These are phyloP conservation scores for Metarhizium album DNA, from an alignment of 2,329 filamentous ascomycete species.

Conservation along the genomic window DNA sequence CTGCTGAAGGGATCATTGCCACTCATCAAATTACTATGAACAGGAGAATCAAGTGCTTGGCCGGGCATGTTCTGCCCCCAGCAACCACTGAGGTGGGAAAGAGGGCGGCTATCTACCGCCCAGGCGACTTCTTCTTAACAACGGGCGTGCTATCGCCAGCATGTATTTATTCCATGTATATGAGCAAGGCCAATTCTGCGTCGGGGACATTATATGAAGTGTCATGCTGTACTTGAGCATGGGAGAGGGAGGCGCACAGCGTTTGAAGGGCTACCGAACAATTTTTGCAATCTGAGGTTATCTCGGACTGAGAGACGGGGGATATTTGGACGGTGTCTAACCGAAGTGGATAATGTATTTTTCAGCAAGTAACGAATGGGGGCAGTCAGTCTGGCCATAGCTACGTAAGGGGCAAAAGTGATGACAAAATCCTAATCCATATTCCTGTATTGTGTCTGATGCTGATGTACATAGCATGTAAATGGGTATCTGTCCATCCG, in stretches of 20 bases:
- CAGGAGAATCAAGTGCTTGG: neutral
- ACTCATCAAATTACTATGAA: neutral
- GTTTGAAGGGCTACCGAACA: neutral
- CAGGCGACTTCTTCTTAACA: neutral
- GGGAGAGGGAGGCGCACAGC: neutral
- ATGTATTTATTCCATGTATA: neutral
- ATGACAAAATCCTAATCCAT: neutral
- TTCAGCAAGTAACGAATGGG: neutral
- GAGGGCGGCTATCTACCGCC: neutral
- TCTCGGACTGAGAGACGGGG: neutral
- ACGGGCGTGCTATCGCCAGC: neutral
- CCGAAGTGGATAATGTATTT: neutral
- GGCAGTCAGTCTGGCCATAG: neutral
- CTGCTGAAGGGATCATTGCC: neutral
- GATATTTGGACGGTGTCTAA: neutral
- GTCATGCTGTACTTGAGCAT: neutral
- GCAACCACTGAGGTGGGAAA: neutral
- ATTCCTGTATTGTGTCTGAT: neutral
- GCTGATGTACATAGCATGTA: neutral
- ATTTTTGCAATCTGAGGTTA: neutral
- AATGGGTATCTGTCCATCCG: constrained; percentile 1
- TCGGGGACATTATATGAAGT: neutral
- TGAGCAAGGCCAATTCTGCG: neutral
- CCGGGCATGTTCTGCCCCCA: neutral
- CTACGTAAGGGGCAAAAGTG: neutral